Evolutionary conservation across 2,329 filamentous ascomycete species (phyloP), one percentile per base, ranked within the genome.

Genomic region (Aspergillus sp.): DNA sequence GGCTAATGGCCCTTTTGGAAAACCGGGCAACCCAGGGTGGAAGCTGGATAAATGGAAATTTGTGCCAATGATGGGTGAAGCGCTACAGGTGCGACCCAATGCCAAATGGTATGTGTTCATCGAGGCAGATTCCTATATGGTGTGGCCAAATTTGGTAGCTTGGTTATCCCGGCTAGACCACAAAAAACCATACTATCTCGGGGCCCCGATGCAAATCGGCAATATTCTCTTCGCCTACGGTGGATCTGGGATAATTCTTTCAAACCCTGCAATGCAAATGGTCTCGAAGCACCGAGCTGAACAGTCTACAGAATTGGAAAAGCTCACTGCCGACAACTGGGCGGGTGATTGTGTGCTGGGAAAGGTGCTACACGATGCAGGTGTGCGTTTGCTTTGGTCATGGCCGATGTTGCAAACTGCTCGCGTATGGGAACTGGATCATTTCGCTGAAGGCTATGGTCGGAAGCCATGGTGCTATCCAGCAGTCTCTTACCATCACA

Each of bases 61-160:
- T 46, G 56, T 77, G n/a, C 74, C 75, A 6, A 70, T 77, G 62
- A 67, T 75, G n/a, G 71, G 76, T 43, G 67, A 71, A 45, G 69
- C 73, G 3, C 64, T 68, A 32, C 57, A 59, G 27, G 53, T 63
- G 45, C 44, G 48, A 7, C 74, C 74, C 1, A 57, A 73, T n/a
- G 69, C 71, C 34, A 72, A 72, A 39, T 81, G 76, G 77, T 81
- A 72, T 46, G 62, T 78, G 37, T 79, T 81, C 53, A 66, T 78
- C 5, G 77, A 80, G 51, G 70, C 74, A 2, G 77, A 81, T 52
- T 77, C 75, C 0, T 79, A 76, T 50, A 58, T 79, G 11, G 58
- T 77, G 37, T 76, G 76, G 65, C 60, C 66, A 37, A 76, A 75
- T 42, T 50, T 79, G 32, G 50, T 76, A n/a, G 61, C 64, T 10